A percentile compares a stretch with the other conserved stretches of the same genome.
Evolutionary conservation across 192 early-diverging fungal genomes (phyloP).

Genomic region (Allomyces macrogynus): DNA sequence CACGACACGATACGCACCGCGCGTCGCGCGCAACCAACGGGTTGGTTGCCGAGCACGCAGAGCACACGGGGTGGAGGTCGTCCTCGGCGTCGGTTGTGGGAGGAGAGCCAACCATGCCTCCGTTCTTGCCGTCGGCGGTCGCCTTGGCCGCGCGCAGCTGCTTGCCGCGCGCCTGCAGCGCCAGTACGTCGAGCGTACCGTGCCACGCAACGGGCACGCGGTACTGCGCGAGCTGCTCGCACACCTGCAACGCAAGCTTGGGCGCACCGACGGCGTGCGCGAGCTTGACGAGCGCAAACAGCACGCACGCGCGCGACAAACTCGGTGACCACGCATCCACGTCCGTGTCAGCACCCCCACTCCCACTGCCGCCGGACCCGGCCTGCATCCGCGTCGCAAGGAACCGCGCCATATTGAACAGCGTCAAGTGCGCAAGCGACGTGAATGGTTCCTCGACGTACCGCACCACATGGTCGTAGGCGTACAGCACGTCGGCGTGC

Average conservation of each 20-base stretch:
- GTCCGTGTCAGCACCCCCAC: neutral
- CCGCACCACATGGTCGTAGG: conserved; percentile 22
- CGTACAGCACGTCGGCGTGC: conserved; percentile 29
- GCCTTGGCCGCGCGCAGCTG: conserved; percentile 13
- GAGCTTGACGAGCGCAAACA: conserved; percentile 30
- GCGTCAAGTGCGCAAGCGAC: conserved; percentile 18
- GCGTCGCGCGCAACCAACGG: conserved; percentile 5
- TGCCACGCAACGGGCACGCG: conserved; percentile 17
- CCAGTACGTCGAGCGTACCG: conserved; percentile 22
- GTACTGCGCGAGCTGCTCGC: conserved; percentile 19
- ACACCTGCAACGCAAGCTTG: conserved; percentile 21
- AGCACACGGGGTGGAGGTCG: conserved; percentile 20
- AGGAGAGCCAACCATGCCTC: neutral
- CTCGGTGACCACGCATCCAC: conserved; percentile 11
- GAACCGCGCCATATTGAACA: conserved; percentile 31
- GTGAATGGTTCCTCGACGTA: conserved; percentile 41
- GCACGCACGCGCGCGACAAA: conserved; percentile 21
- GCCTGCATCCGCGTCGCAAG: conserved; percentile 1
- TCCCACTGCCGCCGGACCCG: neutral
- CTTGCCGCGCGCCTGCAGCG: conserved; percentile 21
- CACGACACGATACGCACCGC: neutral
- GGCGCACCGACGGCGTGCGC: conserved; percentile 16
- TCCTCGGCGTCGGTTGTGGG: conserved; percentile 4
- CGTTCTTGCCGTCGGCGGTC: neutral
- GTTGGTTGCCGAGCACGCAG: conserved; percentile 21